Evolutionary conservation across 768 basidiomycete genomes (phyloP), one percentile per base, ranked within the genome.

Genomic region (Xanthoconium stramineum): DNA sequence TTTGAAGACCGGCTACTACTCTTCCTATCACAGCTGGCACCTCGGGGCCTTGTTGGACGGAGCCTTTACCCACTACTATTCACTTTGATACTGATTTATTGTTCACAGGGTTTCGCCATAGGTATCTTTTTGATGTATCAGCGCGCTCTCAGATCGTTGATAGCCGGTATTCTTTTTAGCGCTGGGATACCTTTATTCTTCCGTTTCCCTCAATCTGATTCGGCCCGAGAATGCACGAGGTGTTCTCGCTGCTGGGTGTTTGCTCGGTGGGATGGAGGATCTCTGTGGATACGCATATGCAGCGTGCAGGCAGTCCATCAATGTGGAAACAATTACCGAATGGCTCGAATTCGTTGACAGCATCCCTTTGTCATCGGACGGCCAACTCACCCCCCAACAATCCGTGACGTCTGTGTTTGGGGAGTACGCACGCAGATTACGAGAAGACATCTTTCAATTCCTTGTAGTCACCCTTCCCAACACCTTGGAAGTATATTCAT

Each of bases 211-310:
- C 61, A 81, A 76, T 66, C 72, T 84, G 57, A 79, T 95, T 62
- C 82, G 80, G 64, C 81, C 88, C 49, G 81, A 85, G 66, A 94
- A 94, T 73, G 88, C 91, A 54, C 85, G 91, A 67, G 86, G 84
- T 19, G 88, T 93, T 38, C 83, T 96, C 48, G 90, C 92, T 45
- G 88, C 91, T 44, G 89, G 88, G 14, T 91, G 86, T 72, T 77
- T 93, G 35, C 81, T 94, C 44, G 91, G 90, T 50, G 91, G 90
- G 43, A 89, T 94, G 88, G 84, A 92, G 44, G 90, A 94, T 36
- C 76, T 95, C 36, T 88, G 86, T 72, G 80, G 80, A 60, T 86
- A 86, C 65, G 83, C 93, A 20, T 94, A 94, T 71, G 82, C 84
- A 51, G 75, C 84, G 47, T 92, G 89, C 76, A 81, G 83, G 63